phyloP scores from a whole-genome alignment of 2,329 filamentous ascomycete species.

The Fusarium pseudoanthophilum region DNA sequence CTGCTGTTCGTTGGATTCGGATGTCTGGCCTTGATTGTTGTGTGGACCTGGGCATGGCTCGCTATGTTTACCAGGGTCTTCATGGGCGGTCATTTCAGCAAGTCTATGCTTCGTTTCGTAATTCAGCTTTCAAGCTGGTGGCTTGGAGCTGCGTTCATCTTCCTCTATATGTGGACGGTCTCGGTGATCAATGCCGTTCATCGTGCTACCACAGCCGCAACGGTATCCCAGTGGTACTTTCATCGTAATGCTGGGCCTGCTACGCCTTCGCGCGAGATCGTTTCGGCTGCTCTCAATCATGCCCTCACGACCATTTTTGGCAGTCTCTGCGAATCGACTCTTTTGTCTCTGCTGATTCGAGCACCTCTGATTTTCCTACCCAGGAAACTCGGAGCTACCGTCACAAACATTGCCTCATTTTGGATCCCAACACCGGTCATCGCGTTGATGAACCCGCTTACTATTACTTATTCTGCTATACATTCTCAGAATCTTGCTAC shows the following conservation, averaged over 20 bases:
- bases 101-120: slow-evolving; percentile 72
- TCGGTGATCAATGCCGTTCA: slow-evolving; percentile 89
- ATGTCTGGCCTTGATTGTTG: slow-evolving; percentile 78
- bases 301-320: slow-evolving; percentile 89
- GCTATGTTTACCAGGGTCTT: slow-evolving; percentile 97
- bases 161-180: slow-evolving; percentile 96
- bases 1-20: slow-evolving; percentile 85
- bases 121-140: slow-evolving; percentile 93
- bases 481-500: slow-evolving; percentile 85
- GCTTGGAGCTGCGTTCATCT: slow-evolving; percentile 89
- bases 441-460: slow-evolving; percentile 88
- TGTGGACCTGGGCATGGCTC: slow-evolving; percentile 96
- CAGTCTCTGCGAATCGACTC: slow-evolving; percentile 87
- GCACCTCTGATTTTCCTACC: slow-evolving; percentile 88
- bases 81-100: slow-evolving; percentile 85
- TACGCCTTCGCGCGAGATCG: slow-evolving; percentile 81
- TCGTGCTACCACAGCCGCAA: slow-evolving; percentile 90
- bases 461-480: slow-evolving; percentile 92
- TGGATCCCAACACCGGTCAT: slow-evolving; percentile 87
- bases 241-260: slow-evolving; percentile 85
- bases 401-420: slow-evolving; percentile 79
- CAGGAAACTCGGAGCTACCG: slow-evolving; percentile 69
- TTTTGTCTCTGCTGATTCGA: slow-evolving; percentile 82
- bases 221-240: slow-evolving; percentile 99
- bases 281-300: slow-evolving; percentile 84